Percentiles rank a stretch among this genome's conserved stretches.
These are phyloP conservation scores for Firmiana major DNA, from an alignment of 345 rosid genomes.

Conservation along the genomic window DNA sequence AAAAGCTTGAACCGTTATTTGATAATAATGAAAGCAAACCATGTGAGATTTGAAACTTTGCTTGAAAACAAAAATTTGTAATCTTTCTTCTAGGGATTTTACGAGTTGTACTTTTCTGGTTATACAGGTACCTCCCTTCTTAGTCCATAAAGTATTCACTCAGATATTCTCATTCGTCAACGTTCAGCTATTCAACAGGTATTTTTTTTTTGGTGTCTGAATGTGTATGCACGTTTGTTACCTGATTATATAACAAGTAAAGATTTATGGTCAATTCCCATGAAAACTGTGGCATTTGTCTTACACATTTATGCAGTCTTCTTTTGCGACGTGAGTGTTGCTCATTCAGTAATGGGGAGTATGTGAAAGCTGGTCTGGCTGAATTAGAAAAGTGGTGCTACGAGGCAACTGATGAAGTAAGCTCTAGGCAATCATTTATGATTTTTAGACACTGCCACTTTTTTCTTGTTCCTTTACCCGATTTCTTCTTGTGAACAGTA, in stretches of 20 bases:
- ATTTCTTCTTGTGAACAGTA: slow-evolving; percentile 44
- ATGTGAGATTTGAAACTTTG: slow-evolving; percentile 48
- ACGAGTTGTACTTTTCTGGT: slow-evolving; percentile 16
- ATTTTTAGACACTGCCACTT: neutral
- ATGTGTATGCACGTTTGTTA: slow-evolving; percentile 8
- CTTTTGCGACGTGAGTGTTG: slow-evolving; percentile 97
- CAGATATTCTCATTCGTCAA: slow-evolving; percentile 97
- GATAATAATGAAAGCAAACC: slow-evolving; percentile 63
- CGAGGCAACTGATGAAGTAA: slow-evolving; percentile 85
- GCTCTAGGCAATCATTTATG: slow-evolving; percentile 21
- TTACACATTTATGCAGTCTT: slow-evolving; percentile 59
- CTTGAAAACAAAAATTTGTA: slow-evolving; percentile 6
- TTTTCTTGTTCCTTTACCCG: slow-evolving; percentile 10
- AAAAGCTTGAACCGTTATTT: slow-evolving; percentile 78
- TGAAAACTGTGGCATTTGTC: slow-evolving; percentile 17
- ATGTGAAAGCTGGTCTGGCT: slow-evolving; percentile 88
- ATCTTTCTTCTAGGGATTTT: slow-evolving; percentile 15
- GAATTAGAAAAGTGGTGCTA: slow-evolving; percentile 91
- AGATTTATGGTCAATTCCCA: neutral
- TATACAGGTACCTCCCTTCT: slow-evolving; percentile 89
- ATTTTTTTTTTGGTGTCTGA: neutral
- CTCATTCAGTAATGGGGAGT: slow-evolving; percentile 98
- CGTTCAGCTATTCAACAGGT: slow-evolving; percentile 98
- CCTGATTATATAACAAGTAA: neutral
- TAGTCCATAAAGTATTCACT: slow-evolving; percentile 83